Conservation (phyloP, 148 eudicot species). For the Mesembryanthemum crystallinum region DNA sequence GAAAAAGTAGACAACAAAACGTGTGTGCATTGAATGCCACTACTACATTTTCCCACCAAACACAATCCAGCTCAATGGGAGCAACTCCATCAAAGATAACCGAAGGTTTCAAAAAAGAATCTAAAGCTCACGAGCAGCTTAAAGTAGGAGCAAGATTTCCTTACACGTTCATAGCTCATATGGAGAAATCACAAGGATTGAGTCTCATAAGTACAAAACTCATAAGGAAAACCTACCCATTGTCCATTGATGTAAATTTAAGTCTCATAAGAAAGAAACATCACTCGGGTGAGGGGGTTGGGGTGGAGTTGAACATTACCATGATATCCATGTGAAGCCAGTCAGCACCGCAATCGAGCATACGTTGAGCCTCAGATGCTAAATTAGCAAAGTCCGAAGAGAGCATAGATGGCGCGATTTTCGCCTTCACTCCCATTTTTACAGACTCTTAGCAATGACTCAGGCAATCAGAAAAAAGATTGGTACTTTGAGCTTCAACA, state of each 20-base stretch:
- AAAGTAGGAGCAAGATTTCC: too few species aligned
- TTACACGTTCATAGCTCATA: too few species aligned
- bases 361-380: conserved; percentile 90
- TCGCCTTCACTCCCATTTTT: conserved; percentile 29
- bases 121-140: neutral
- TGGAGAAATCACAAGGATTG: too few species aligned
- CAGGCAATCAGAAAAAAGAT: neutral
- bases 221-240: neutral
- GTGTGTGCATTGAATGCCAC: neutral
- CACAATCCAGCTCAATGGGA: neutral
- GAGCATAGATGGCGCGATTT: conserved; percentile 93
- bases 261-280: too few species aligned
- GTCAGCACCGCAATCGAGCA: conserved; percentile 83
- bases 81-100: neutral
- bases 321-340: conserved; percentile 99
- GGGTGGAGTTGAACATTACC: conserved; percentile 30
- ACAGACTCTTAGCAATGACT: neutral
- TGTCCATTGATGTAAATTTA: neutral
- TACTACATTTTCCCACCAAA: neutral
- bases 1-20: neutral
- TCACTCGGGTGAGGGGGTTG: too few species aligned
- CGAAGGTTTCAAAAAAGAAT: neutral
- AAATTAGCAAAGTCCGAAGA: conserved; percentile 95
- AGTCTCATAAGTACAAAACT: neutral
- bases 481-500: too few species aligned